These are phyloP conservation scores for Lepidium didymum DNA, from an alignment of 345 rosid species.

Conservation along the genomic window DNA sequence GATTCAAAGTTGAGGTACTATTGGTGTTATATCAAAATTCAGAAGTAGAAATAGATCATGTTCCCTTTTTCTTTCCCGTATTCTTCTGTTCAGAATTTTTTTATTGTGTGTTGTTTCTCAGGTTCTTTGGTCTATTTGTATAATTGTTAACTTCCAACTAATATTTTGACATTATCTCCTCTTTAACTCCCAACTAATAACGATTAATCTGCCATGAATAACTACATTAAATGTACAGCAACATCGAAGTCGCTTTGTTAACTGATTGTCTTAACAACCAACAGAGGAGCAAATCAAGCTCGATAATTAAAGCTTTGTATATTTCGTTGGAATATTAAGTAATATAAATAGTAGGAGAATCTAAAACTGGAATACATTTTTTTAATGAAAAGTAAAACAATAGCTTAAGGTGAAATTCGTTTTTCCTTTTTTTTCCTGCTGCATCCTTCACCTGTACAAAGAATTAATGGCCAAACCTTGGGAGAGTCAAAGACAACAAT, in stretches of 20 bases:
- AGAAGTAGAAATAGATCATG: too few relatives aligned
- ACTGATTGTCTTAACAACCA: neutral
- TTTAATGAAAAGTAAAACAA: neutral
- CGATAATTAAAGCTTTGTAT: neutral
- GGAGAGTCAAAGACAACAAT: slow-evolving; percentile 2
- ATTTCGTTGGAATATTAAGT: neutral
- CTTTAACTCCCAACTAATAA: neutral
- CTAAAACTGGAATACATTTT: neutral
- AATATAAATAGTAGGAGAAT: neutral
- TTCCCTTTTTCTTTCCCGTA: too few relatives aligned
- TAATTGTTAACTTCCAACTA: too few relatives aligned
- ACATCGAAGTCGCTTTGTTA: neutral
- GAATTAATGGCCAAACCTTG: slow-evolving; percentile 8
- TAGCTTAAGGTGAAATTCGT: slow-evolving; percentile 14
- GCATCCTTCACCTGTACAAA: slow-evolving; percentile 25
- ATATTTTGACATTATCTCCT: too few relatives aligned
- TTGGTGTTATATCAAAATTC: too few relatives aligned
- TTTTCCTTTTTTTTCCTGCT: neutral
- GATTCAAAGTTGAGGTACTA: too few relatives aligned
- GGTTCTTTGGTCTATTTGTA: neutral
- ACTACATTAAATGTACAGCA: neutral
- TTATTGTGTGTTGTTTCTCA: neutral
- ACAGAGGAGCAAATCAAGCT: neutral
- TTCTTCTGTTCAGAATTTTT: too few relatives aligned
- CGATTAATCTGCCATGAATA: neutral